Evolutionary conservation across 2,329 filamentous ascomycete species (phyloP).

Genomic region (Colletotrichum cordylinicola): DNA sequence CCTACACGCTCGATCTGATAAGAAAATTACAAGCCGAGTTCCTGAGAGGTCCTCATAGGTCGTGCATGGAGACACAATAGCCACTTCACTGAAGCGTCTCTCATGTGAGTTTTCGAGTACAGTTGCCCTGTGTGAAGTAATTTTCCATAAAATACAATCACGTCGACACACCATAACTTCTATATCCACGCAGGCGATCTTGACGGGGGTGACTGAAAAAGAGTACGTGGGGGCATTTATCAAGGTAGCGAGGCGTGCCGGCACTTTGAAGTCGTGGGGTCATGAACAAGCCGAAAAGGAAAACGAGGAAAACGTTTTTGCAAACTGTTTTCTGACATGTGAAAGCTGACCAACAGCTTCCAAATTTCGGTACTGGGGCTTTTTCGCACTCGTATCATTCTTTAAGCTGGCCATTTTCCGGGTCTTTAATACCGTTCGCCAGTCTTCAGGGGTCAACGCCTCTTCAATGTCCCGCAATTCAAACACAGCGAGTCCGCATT

Average conservation of each 20-base stretch:
- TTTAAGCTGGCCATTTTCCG: not conserved
- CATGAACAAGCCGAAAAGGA: not conserved
- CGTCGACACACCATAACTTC: not conserved
- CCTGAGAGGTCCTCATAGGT: not conserved
- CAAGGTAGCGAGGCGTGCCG: not conserved
- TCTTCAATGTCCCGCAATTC: not conserved
- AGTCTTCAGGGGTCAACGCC: not conserved
- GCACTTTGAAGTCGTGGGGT: not conserved
- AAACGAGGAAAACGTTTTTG: not conserved
- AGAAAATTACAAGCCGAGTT: not conserved
- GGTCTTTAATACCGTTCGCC: not conserved
- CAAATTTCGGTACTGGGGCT: not conserved
- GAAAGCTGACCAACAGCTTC: not conserved
- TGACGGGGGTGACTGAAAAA: not conserved
- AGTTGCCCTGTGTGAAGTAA: not conserved
- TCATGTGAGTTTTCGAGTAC: not conserved
- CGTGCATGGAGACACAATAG: too few relatives aligned
- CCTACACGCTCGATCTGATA: not conserved
- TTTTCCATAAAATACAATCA: not conserved
- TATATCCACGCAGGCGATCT: not conserved
- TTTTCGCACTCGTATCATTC: not conserved
- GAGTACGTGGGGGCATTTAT: not conserved
- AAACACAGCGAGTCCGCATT: too few relatives aligned
- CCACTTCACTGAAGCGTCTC: too few relatives aligned
- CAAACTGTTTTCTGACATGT: not conserved